These are phyloP conservation scores for Talaromyces wortmannii DNA, from an alignment of 495 filamentous ascomycete species.

Conservation along the genomic window DNA sequence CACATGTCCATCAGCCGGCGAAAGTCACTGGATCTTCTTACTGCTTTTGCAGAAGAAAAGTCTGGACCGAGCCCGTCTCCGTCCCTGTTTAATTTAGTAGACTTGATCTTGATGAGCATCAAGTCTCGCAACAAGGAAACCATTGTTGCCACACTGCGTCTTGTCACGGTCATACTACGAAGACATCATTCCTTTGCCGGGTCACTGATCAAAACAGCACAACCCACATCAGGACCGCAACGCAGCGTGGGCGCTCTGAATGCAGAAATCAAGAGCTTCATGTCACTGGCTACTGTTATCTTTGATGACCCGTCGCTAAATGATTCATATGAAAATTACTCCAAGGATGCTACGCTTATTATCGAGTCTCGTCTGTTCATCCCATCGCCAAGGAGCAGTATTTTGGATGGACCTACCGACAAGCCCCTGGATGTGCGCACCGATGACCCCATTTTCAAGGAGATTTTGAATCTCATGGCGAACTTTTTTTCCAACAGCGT, in stretches of 20 bases:
- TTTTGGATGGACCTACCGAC: conserved; percentile 9
- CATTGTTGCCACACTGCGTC: conserved; percentile 76
- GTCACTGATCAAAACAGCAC: conserved; percentile 59
- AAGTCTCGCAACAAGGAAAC: conserved; percentile 81
- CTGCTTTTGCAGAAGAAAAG: conserved; percentile 56
- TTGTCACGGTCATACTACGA: conserved; percentile 76
- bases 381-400: conserved; percentile 2
- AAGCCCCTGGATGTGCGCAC: conserved; percentile 42
- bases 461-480: conserved; percentile 60
- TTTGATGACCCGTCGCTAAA: conserved; percentile 65
- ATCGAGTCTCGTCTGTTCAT: conserved; percentile 66
- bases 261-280: conserved; percentile 67
- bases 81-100: conserved; percentile 84
- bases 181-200: conserved; percentile 82
- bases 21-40: conserved; percentile 83
- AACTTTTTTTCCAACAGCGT: conserved; percentile 85
- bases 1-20: conserved; percentile 62
- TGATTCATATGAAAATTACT: conserved; percentile 72
- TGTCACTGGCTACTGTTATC: conserved; percentile 65
- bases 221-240: conserved; percentile 39
- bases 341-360: conserved; percentile 68
- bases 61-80: conserved; percentile 69
- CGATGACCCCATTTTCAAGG: conserved; percentile 71
- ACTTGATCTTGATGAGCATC: conserved; percentile 83
- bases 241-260: conserved; percentile 76